Conservation (phyloP, 1,284 basidiomycete species). For the Bjerkandera adusta region DNA sequence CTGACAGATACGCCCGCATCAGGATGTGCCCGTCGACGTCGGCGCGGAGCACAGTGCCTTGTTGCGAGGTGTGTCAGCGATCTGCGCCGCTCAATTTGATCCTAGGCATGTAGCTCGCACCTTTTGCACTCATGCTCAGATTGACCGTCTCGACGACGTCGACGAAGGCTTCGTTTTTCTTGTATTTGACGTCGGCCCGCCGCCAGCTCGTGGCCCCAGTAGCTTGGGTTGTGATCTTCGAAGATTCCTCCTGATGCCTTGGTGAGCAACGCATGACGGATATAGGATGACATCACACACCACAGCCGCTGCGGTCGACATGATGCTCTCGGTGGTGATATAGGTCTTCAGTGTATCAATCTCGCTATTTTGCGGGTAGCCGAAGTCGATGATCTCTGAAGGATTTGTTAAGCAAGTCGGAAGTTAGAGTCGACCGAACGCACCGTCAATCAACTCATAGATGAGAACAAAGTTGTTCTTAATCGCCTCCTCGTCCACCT, state of each 20-base stretch:
- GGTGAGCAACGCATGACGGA: slow-evolving; percentile 6
- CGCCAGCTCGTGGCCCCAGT: slow-evolving; percentile 95
- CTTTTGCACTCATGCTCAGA: slow-evolving; percentile 94
- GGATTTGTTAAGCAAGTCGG: slow-evolving; percentile 6
- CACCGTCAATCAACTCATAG: slow-evolving; percentile 94
- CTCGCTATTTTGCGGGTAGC: slow-evolving; percentile 99
- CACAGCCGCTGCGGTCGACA: slow-evolving; percentile 78
- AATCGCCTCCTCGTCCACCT: slow-evolving; percentile 95
- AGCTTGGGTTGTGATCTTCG: slow-evolving; percentile 95
- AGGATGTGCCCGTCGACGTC: slow-evolving; percentile 98
- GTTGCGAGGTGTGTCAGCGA: background rate
- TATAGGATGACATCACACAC: slow-evolving; percentile 42
- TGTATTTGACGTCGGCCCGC: slow-evolving; percentile 92
- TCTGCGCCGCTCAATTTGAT: background rate
- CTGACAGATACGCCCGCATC: slow-evolving; percentile 96
- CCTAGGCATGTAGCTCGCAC: slow-evolving; percentile 37
- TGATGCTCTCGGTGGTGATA: slow-evolving; percentile 96
- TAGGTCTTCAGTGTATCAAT: slow-evolving; percentile 97
- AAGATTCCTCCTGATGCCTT: slow-evolving; percentile 80
- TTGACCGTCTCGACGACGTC: slow-evolving; percentile 98
- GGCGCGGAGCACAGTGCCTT: slow-evolving; percentile 91
- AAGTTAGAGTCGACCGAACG: slow-evolving; percentile 11
- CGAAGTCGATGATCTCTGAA: slow-evolving; percentile 96
- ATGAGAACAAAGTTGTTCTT: slow-evolving; percentile 99
- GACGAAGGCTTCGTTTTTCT: slow-evolving; percentile 98